A percentile compares a stretch with the other conserved stretches of the same genome.
Conservation (phyloP, 2,329 filamentous ascomycete genomes). For the Exophiala sp. region DNA sequence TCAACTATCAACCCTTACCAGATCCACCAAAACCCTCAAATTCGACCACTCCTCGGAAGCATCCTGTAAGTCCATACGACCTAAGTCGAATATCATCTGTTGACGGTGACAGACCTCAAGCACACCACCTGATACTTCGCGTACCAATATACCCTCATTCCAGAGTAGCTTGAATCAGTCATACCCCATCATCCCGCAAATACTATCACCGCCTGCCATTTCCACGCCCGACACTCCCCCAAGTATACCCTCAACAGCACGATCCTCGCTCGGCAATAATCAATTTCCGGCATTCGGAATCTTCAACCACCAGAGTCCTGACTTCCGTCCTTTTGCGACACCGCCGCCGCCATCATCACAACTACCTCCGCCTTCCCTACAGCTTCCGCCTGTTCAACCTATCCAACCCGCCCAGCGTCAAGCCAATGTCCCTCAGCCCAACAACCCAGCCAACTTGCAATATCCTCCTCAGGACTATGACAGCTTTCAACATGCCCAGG, state of each 20-base stretch:
- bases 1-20: constrained; percentile 12
- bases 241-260: background rate
- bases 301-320: constrained; percentile 5
- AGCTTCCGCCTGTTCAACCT: background rate
- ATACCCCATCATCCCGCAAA: constrained; percentile 7
- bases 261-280: constrained; percentile 6
- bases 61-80: background rate
- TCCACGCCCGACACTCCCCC: background rate
- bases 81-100: background rate
- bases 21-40: constrained; percentile 6
- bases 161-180: background rate
- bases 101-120: background rate
- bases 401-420: background rate
- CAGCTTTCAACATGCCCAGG: constrained; percentile 12
- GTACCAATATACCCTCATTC: background rate
- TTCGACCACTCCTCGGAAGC: constrained; percentile 1
- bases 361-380: too few species aligned
- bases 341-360: constrained; percentile 4
- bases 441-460: constrained; percentile 7
- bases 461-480: constrained; percentile 7
- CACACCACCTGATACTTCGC: background rate
- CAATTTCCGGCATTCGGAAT: constrained; percentile 18
- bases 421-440: constrained; percentile 1
- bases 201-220: constrained; percentile 11
- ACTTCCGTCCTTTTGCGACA: constrained; percentile 8